phyloP scores from a whole-genome alignment of 768 basidiomycete genomes.

The Mrakia hoshinonis region DNA sequence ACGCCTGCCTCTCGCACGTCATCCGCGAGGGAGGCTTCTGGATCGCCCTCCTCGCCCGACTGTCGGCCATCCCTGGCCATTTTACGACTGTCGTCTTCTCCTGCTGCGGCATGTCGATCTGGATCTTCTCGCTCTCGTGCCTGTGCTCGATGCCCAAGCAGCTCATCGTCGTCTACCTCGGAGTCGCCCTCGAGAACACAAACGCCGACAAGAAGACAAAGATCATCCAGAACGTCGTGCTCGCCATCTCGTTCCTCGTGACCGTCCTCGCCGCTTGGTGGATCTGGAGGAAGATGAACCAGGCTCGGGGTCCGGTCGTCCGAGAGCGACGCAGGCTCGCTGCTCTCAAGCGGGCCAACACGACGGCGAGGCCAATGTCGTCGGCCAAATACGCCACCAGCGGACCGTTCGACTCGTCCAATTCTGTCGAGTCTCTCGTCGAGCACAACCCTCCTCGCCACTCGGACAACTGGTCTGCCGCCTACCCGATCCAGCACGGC shows the following conservation, averaged over 20 bases:
- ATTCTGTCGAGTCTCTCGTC: neutral
- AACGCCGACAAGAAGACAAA: neutral
- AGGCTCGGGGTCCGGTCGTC: neutral
- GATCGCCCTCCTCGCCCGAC: conserved; percentile 64
- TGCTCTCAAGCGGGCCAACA: neutral
- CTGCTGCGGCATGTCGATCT: conserved; percentile 67
- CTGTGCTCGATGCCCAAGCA: conserved; percentile 39
- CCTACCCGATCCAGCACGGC: neutral
- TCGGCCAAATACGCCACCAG: neutral
- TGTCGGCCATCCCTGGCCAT: conserved; percentile 78
- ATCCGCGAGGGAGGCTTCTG: conserved; percentile 83
- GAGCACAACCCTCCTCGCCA: neutral
- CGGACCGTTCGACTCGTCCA: neutral
- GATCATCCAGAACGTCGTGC: conserved; percentile 14
- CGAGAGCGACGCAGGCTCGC: conserved; percentile 1
- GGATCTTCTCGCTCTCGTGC: conserved; percentile 36
- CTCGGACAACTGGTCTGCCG: neutral
- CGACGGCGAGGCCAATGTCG: neutral
- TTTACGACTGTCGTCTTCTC: conserved; percentile 64
- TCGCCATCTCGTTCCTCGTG: conserved; percentile 16
- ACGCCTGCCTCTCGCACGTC: conserved; percentile 50
- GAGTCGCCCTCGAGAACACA: conserved; percentile 21
- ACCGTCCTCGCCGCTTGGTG: conserved; percentile 24
- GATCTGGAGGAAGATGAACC: conserved; percentile 19
- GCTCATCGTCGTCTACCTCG: conserved; percentile 23